Percentiles rank a stretch among this genome's conserved stretches.
phyloP scores from a whole-genome alignment of 495 filamentous ascomycete genomes.

The Tuber borchii region DNA sequence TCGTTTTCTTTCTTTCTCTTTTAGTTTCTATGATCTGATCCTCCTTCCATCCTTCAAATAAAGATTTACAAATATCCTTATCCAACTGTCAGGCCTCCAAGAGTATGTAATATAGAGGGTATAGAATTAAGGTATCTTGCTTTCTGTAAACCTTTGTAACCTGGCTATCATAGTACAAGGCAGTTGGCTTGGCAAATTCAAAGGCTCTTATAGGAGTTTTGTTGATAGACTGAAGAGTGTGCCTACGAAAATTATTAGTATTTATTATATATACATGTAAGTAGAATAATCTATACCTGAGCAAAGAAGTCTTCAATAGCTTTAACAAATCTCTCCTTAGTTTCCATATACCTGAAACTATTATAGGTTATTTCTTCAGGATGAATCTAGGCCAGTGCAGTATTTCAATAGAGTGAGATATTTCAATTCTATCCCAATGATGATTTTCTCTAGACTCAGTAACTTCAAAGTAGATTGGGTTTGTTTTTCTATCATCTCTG shows the following conservation, averaged over 20 bases:
- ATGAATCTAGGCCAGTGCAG: not conserved
- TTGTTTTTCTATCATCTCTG: not conserved
- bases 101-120: not conserved
- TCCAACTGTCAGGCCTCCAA: not conserved
- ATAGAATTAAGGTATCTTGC: not conserved
- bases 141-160: slow-evolving; percentile 10
- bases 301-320: slow-evolving; percentile 10
- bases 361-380: not conserved
- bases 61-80: not conserved
- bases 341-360: not conserved
- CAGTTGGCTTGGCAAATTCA: slow-evolving; percentile 10
- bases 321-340: not conserved
- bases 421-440: slow-evolving; percentile 14
- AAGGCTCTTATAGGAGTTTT: no score
- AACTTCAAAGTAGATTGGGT: slow-evolving; percentile 8
- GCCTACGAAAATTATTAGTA: not conserved
- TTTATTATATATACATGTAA: no score
- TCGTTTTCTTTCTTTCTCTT: no score
- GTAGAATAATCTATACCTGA: no score
- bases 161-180: slow-evolving; percentile 5
- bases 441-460: not conserved
- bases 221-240: not conserved
- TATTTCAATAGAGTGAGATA: slow-evolving; percentile 8
- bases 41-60: not conserved
- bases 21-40: no score